A percentile compares a stretch with the other conserved stretches of the same genome.
These are phyloP conservation scores for Tremella yokohamensis DNA, from an alignment of 768 basidiomycete species.

Conservation along the genomic window DNA sequence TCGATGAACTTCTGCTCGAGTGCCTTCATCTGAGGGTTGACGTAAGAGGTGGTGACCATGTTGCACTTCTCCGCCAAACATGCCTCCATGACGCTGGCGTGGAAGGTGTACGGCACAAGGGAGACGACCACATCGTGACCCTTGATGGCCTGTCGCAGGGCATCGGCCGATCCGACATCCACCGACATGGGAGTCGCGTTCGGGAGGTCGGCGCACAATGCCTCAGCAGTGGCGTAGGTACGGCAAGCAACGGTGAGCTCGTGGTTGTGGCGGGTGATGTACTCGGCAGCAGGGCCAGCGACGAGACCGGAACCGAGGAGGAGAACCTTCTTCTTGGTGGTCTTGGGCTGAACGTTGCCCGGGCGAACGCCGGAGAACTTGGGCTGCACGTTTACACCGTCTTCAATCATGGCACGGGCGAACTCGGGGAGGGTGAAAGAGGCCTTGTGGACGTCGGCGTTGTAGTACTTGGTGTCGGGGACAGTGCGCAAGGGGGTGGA, in stretches of 20 bases:
- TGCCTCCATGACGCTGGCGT: slow-evolving; percentile 82
- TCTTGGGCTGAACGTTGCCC: slow-evolving; percentile 56
- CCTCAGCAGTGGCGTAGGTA: slow-evolving; percentile 71
- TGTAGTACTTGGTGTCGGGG: slow-evolving; percentile 76
- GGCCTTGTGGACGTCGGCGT: slow-evolving; percentile 70
- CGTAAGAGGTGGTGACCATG: slow-evolving; percentile 94
- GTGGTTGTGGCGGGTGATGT: slow-evolving; percentile 75
- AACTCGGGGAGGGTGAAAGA: slow-evolving; percentile 89
- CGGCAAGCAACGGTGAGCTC: slow-evolving; percentile 86
- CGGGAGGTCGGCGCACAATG: slow-evolving; percentile 65
- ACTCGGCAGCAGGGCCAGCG: slow-evolving; percentile 93
- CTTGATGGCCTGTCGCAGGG: slow-evolving; percentile 75
- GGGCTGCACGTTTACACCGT: slow-evolving; percentile 61
- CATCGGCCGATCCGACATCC: slow-evolving; percentile 66
- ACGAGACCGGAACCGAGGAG: slow-evolving; percentile 94
- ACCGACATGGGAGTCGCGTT: slow-evolving; percentile 71
- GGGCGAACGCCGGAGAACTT: slow-evolving; percentile 17
- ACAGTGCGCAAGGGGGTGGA: slow-evolving; percentile 70
- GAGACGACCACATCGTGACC: slow-evolving; percentile 91
- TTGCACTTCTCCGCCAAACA: slow-evolving; percentile 84
- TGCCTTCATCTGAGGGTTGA: slow-evolving; percentile 83
- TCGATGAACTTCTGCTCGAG: slow-evolving; percentile 74
- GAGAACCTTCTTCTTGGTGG: slow-evolving; percentile 62
- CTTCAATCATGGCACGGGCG: slow-evolving; percentile 67
- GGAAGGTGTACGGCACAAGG: slow-evolving; percentile 91